phyloP scores from a whole-genome alignment of 805 yeast genomes.

The Myxozyma monticola region DNA sequence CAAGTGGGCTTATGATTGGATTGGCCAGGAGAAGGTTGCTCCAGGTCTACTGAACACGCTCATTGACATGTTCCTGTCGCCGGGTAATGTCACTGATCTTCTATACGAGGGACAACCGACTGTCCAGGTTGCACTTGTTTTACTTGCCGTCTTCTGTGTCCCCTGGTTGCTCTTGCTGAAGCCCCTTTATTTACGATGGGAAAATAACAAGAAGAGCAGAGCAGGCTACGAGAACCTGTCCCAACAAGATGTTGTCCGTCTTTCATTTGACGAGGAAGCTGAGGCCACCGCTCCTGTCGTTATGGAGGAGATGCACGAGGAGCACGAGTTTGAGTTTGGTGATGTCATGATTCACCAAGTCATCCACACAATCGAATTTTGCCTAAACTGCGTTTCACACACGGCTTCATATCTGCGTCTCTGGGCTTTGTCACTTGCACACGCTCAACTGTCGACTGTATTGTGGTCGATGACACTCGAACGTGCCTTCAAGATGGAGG shows the following conservation, averaged over 20 bases:
- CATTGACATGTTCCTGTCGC: slow-evolving; percentile 91
- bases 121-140: slow-evolving; percentile 69
- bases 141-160: slow-evolving; percentile 82
- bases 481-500: slow-evolving; percentile 69
- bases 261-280: slow-evolving; percentile 40
- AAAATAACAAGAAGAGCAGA: slow-evolving; percentile 51
- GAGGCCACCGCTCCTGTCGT: slow-evolving; percentile 37
- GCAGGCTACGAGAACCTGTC: slow-evolving; percentile 55
- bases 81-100: slow-evolving; percentile 81
- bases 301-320: slow-evolving; percentile 49
- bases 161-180: slow-evolving; percentile 88
- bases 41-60: slow-evolving; percentile 94
- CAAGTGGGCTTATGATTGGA: slow-evolving; percentile 96
- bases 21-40: slow-evolving; percentile 69
- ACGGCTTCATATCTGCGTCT: slow-evolving; percentile 94
- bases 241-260: slow-evolving; percentile 41
- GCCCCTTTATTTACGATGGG: slow-evolving; percentile 69
- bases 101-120: slow-evolving; percentile 76
- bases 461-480: slow-evolving; percentile 94
- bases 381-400: slow-evolving; percentile 94
- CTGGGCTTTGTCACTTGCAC: slow-evolving; percentile 97
- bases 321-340: slow-evolving; percentile 72
- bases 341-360: slow-evolving; percentile 96
- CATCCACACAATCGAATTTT: slow-evolving; percentile 95
- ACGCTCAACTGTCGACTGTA: slow-evolving; percentile 92